Percentiles rank a stretch among this genome's conserved stretches.
phyloP scores from a whole-genome alignment of 2,329 filamentous ascomycete species.

The Coccinonectria pachysandricola region DNA sequence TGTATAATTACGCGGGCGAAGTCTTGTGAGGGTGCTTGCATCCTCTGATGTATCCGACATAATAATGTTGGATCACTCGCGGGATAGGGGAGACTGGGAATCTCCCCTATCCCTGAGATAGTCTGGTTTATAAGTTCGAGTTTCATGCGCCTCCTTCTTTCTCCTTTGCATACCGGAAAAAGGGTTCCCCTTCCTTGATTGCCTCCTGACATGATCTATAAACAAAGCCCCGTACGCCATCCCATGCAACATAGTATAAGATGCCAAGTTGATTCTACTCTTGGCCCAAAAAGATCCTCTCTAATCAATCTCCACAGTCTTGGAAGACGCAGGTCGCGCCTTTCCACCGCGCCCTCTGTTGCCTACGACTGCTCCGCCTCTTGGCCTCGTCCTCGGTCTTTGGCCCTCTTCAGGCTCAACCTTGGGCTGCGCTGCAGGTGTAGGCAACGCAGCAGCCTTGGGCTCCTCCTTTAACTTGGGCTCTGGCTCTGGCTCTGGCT shows the following conservation, averaged over 20 bases:
- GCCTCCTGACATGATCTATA: conserved; percentile 4
- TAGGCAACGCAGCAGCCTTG: conserved; percentile 10
- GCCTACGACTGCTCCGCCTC: conserved; percentile 15
- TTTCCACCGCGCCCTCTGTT: conserved; percentile 20
- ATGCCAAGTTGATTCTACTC: no score
- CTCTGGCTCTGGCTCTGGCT: conserved; percentile 1
- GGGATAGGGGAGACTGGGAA: conserved; percentile 4
- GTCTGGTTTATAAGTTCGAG: conserved; percentile 1
- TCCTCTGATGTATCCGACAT: no score
- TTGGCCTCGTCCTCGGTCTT: conserved; percentile 17
- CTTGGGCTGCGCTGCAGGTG: conserved; percentile 7
- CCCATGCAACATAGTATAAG: conserved; percentile 12
- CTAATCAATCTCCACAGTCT: conserved; percentile 8
- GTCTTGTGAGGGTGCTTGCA: no score
- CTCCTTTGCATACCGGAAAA: neutral
- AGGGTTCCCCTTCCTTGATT: conserved; percentile 1
- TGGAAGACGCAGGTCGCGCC: conserved; percentile 14
- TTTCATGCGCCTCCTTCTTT: conserved; percentile 1
- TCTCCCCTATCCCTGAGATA: neutral
- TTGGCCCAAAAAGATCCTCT: no score
- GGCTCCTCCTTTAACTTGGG: conserved; percentile 20
- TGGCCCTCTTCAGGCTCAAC: conserved; percentile 16
- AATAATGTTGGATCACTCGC: no score
- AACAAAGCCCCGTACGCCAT: conserved; percentile 11
- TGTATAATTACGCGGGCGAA: no score